phyloP scores from a whole-genome alignment of 192 early-diverging fungal genomes.

The Blastocladiella britannica region DNA sequence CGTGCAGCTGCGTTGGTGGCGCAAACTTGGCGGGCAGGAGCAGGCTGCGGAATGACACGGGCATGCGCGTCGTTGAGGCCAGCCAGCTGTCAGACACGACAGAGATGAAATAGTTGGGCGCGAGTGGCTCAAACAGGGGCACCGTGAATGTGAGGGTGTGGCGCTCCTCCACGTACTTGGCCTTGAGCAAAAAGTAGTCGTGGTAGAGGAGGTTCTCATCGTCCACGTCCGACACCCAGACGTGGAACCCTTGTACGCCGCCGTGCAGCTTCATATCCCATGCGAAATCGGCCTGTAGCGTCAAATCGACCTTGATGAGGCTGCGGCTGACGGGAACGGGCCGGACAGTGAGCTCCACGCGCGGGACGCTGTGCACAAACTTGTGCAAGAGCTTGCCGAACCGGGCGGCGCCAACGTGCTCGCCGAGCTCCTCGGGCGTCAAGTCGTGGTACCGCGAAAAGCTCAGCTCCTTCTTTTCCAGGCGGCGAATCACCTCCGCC shows the following conservation, averaged over 20 bases:
- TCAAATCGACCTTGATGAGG: slow-evolving; percentile 73
- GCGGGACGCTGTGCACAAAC: slow-evolving; percentile 82
- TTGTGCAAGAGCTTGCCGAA: slow-evolving; percentile 77
- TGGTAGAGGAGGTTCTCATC: slow-evolving; percentile 69
- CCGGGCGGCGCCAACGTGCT: slow-evolving; percentile 65
- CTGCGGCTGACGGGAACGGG: slow-evolving; percentile 87
- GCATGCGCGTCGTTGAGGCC: slow-evolving; percentile 68
- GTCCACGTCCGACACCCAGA: slow-evolving; percentile 85
- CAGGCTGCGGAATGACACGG: slow-evolving; percentile 82
- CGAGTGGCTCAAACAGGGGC: slow-evolving; percentile 72
- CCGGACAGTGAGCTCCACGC: slow-evolving; percentile 65
- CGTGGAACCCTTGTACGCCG: slow-evolving; percentile 75
- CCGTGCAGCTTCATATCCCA: slow-evolving; percentile 81
- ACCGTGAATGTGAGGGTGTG: slow-evolving; percentile 78
- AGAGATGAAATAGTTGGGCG: slow-evolving; percentile 89
- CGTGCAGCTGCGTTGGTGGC: slow-evolving; percentile 83
- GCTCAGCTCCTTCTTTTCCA: slow-evolving; percentile 84
- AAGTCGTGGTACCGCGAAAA: slow-evolving; percentile 93
- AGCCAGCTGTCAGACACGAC: slow-evolving; percentile 92
- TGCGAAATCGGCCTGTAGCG: slow-evolving; percentile 78
- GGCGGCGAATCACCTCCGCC: slow-evolving; percentile 54
- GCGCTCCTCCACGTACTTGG: slow-evolving; percentile 59
- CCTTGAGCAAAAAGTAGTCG: slow-evolving; percentile 80
- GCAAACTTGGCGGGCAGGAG: slow-evolving; percentile 80
- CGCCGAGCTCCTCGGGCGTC: slow-evolving; percentile 74